Base-by-base conservation (phyloP, 2,329 filamentous ascomycete species). In the Pseudogymnoascus verrucosus region DNA sequence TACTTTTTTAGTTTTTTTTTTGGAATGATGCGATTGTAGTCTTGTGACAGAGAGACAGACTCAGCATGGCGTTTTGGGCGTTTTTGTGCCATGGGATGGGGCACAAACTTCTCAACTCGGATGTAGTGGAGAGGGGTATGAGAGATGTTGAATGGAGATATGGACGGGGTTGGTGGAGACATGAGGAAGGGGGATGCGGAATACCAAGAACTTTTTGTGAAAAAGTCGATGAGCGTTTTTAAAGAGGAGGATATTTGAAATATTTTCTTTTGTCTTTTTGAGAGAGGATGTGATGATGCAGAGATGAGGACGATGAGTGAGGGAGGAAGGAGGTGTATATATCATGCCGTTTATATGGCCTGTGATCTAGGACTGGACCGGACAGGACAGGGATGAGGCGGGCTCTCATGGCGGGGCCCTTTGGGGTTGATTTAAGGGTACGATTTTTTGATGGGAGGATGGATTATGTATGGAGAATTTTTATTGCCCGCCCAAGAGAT, bases 141-240 rank as follows among this genome's bases (percentile, higher is more conserved):
- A 51, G n/a, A 34, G 28, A 57, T 14, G 8, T 19, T 42, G 39
- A 42, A 14, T 34, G 21, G 21, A 47, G 42, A 42, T 19, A 40
- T 57, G 51, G 21, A n/a, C 10, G 16, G 2, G 28, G 16, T 1
- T 16, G 21, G 28, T 34, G 28, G 21, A 57, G 26, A 39, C 3
- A 16, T 36, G 37, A 36, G 26, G 51, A 34, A 10, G 14, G 28
- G n/a, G 14, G n/a, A 21, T 34, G 51, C 51, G 51, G 51, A 57
- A 57, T 57, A 57, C 51, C 51, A 57, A 34, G 51, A 34, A 34
- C 47, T 57, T 51, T 31, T 11, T 11, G 10, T 2, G 21, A 47
- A 57, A 57, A 57, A 36, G 28, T 57, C 51, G 51, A 57, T 57
- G 28, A 57, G 51, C 51, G 51, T 57, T 57, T 57, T 57, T 57